Evolutionary conservation across 2,329 filamentous ascomycete genomes (phyloP).

Genomic region (Aspergillus oerlinghausenensis): DNA sequence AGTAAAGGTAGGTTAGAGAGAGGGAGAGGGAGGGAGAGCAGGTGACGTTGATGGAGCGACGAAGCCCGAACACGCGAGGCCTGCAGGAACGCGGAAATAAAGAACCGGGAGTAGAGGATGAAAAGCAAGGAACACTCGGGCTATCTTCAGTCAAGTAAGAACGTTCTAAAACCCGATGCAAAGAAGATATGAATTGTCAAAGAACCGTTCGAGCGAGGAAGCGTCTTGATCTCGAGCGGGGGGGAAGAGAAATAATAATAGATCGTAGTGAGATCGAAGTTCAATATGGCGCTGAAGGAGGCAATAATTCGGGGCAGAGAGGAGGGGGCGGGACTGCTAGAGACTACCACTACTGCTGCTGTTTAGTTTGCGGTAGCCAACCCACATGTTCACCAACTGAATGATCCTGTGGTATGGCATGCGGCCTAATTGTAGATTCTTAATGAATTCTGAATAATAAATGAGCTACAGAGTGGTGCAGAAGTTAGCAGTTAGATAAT

Average conservation of each 20-base stretch:
- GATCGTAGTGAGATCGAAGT: background rate
- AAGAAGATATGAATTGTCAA: conserved; percentile 1
- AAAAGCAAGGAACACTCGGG: conserved; percentile 14
- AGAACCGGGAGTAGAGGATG: conserved; percentile 18
- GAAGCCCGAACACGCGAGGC: conserved; percentile 27
- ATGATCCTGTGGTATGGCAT: no score
- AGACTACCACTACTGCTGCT: background rate
- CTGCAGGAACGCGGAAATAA: conserved; percentile 27
- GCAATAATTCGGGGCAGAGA: conserved; percentile 9
- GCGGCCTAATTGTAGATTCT: no score
- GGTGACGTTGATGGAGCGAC: conserved; percentile 32
- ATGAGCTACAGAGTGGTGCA: background rate
- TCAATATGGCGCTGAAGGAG: conserved; percentile 2
- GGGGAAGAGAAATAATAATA: conserved; percentile 8
- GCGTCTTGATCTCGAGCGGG: background rate
- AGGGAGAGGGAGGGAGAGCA: conserved; percentile 14
- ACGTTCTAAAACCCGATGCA: background rate
- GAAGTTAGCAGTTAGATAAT: no score
- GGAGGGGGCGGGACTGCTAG: conserved; percentile 3
- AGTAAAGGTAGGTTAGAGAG: conserved; percentile 10
- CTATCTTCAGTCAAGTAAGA: conserved; percentile 10
- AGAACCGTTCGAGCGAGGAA: background rate
- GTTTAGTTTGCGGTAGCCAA: background rate
- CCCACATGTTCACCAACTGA: no score
- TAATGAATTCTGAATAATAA: background rate